Percentiles rank a stretch among this genome's conserved stretches.
phyloP scores from a whole-genome alignment of 768 basidiomycete genomes.

The Macrocybe gigantea region DNA sequence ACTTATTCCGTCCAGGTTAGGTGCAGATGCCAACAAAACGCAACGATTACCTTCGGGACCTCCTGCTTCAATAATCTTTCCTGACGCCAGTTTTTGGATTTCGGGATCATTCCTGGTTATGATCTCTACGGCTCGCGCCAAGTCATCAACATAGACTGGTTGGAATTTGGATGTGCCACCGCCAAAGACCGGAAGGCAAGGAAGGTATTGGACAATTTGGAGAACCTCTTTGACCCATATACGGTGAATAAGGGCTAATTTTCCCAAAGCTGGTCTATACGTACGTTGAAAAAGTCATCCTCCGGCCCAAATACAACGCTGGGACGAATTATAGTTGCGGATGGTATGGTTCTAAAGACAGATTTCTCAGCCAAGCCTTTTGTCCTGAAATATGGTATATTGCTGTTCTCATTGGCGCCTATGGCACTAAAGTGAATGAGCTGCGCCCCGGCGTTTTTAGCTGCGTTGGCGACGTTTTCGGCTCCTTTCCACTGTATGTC shows the following conservation, averaged over 20 bases:
- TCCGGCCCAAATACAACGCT: conserved; percentile 74
- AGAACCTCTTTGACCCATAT: conserved; percentile 45
- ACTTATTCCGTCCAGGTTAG: conserved; percentile 31
- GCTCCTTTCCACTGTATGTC: conserved; percentile 60
- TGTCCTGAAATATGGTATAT: conserved; percentile 54
- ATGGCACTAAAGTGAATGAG: conserved; percentile 69
- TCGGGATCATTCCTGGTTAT: conserved; percentile 40
- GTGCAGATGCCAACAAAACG: neutral
- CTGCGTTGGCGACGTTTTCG: conserved; percentile 55
- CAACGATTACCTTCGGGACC: conserved; percentile 27
- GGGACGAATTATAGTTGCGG: conserved; percentile 62
- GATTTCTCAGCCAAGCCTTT: conserved; percentile 59
- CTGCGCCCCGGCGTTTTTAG: conserved; percentile 47
- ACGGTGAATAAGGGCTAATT: neutral
- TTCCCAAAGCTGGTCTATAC: conserved; percentile 10
- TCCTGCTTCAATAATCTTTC: conserved; percentile 41
- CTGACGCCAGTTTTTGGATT: conserved; percentile 39
- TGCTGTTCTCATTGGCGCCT: conserved; percentile 56
- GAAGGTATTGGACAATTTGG: conserved; percentile 51
- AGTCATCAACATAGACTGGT: conserved; percentile 67
- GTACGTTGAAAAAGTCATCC: conserved; percentile 69
- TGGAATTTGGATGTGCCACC: conserved; percentile 65
- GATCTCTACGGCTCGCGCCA: conserved; percentile 57
- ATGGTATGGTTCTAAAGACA: conserved; percentile 36
- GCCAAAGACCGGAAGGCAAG: conserved; percentile 73